Conservation (phyloP, 139 green algal species). For the Tetradesmus obliquus region DNA sequence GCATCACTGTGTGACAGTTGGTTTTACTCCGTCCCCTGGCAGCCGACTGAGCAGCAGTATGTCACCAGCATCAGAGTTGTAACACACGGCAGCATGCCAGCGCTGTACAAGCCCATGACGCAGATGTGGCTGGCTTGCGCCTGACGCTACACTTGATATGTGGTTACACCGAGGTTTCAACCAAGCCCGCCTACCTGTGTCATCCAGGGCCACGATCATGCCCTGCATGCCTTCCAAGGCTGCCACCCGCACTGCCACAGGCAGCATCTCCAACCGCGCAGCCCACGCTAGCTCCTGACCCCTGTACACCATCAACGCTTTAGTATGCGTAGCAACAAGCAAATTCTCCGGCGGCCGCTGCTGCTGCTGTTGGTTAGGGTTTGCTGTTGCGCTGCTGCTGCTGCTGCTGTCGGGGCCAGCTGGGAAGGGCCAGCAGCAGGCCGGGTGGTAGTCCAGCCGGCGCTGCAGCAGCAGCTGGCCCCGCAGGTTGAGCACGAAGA, state of each 20-base stretch:
- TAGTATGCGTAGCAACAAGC: slow-evolving; percentile 69
- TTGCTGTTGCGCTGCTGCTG: not conserved
- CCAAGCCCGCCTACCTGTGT: slow-evolving; percentile 44
- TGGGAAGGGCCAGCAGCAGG: slow-evolving; percentile 60
- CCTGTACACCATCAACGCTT: slow-evolving; percentile 67
- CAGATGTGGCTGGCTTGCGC: not conserved
- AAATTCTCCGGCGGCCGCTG: slow-evolving; percentile 58
- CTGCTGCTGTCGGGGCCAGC: not conserved
- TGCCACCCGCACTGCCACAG: slow-evolving; percentile 59
- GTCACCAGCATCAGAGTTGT: no score
- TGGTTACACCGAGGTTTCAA: no score
- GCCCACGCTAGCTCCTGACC: slow-evolving; percentile 63
- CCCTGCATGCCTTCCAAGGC: slow-evolving; percentile 55
- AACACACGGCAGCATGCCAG: no score
- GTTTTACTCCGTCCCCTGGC: not conserved
- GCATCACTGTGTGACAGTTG: not conserved
- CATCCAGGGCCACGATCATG: slow-evolving; percentile 62
- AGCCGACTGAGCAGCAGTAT: not conserved
- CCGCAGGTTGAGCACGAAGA: slow-evolving; percentile 60
- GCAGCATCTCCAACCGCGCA: slow-evolving; percentile 59
- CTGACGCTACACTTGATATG: not conserved
- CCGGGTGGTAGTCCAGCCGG: slow-evolving; percentile 73
- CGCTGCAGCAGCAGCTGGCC: slow-evolving; percentile 59
- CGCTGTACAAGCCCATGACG: no score
- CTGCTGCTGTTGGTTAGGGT: slow-evolving; percentile 4